A percentile compares a stretch with the other conserved stretches of the same genome.
Evolutionary conservation across 441 rosid genomes (phyloP).

Genomic region (Daphne laureola): DNA sequence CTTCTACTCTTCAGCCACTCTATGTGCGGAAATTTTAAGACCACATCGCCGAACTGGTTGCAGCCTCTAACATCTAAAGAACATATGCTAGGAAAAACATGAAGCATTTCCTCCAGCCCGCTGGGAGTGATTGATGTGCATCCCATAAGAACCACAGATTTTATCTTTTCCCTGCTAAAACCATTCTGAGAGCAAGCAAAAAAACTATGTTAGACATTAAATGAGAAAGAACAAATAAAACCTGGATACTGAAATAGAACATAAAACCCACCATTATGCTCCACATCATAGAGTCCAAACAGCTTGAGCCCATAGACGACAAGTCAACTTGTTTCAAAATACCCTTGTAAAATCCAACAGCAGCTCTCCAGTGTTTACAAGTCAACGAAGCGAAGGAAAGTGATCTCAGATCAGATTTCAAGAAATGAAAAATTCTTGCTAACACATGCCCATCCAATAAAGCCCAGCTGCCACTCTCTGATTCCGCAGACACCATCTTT

Average conservation of each 20-base stretch:
- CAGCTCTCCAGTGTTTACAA: constrained; percentile 93
- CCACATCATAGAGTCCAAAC: constrained; percentile 60
- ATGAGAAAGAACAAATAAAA: constrained; percentile 3
- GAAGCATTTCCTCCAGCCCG: constrained; percentile 66
- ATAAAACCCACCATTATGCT: constrained; percentile 58
- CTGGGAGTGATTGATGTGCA: constrained; percentile 69
- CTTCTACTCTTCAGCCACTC: constrained; percentile 58
- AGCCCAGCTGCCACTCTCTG: constrained; percentile 61
- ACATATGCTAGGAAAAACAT: constrained; percentile 52
- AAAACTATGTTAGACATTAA: constrained; percentile 20
- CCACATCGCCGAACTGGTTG: constrained; percentile 69
- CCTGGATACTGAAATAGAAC: constrained; percentile 1
- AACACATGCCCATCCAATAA: constrained; percentile 70
- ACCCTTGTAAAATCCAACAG: constrained; percentile 65
- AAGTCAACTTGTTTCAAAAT: constrained; percentile 74
- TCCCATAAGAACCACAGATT: constrained; percentile 67
- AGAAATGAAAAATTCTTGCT: constrained; percentile 81
- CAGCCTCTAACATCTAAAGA: constrained; percentile 85
- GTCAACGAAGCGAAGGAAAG: constrained; percentile 79
- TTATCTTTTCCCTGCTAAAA: constrained; percentile 68
- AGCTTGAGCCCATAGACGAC: constrained; percentile 67
- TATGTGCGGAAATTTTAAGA: constrained; percentile 42
- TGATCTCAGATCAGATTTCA: constrained; percentile 76
- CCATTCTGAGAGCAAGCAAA: constrained; percentile 58
- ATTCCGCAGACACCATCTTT: constrained; percentile 32